Evolutionary conservation across 2,329 filamentous ascomycete species (phyloP), one percentile per base, ranked within the genome.

Genomic region (Atkinsonella hypoxylon): DNA sequence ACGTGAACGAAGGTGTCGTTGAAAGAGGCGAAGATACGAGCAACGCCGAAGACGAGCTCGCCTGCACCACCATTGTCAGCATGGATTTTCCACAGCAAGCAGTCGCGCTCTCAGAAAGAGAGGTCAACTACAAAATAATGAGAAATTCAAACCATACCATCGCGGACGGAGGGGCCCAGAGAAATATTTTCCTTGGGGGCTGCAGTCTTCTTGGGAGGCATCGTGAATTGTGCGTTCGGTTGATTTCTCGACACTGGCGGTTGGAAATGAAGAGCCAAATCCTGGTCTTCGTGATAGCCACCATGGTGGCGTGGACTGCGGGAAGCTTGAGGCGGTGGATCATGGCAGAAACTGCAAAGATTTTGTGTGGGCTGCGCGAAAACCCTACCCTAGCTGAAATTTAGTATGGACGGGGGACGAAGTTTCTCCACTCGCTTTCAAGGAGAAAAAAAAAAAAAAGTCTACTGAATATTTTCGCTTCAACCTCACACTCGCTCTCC

Each of bases 11-110:
- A 89, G 71, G 85, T 89, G 68, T 89, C 86, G 77, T 89, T 89
- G 82, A 89, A 89, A 60, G 88, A 95, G 67, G 90, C 90, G 76
- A 96, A 70, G 80, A 96, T 96, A 73, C 90, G 88, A 72, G 90
- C 90, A 77, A 95, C 90, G 73, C 90, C 90, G 73, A 96, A 96
- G 74, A 95, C 89, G 74, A 95, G 87, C 79, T 95, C 89, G 77
- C 89, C 89, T 91, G 61, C 59, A 55, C 47, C 46, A 50, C 41
- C 26, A 34, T 17, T 43, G 52, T 59, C 45, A 61, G 57, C 48
- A 48, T 11, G 36, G 31, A 18, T 34, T 43, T 51, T n/a, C 7
- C 13, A 30, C 15, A 36, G 11, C 15, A 26, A 12, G 34, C 15
- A 36, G 15, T 36, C 15, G 34, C 3, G 34, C 34, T 9, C 15